A percentile compares a stretch with the other conserved stretches of the same genome.
phyloP scores from a whole-genome alignment of 2,329 filamentous ascomycete genomes.

The Aspergillus oerlinghausenensis region DNA sequence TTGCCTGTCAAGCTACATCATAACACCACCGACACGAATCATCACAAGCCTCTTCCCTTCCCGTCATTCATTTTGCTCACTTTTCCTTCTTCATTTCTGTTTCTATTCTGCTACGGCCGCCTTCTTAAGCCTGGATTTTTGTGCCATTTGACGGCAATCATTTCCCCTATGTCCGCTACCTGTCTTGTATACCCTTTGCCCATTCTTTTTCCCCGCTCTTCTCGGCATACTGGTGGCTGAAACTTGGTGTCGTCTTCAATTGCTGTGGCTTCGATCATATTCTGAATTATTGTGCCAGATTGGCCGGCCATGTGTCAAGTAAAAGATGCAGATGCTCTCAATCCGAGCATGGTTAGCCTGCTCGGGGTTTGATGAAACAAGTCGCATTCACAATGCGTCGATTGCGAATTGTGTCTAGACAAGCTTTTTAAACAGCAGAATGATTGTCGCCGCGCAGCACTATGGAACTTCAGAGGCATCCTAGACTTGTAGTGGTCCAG shows the following conservation, averaged over 20 bases:
- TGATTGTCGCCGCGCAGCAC: neutral
- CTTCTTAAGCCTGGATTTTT: constrained; percentile 1
- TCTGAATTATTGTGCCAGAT: constrained; percentile 1
- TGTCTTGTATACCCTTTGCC: constrained; percentile 20
- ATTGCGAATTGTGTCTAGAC: neutral
- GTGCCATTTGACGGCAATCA: neutral
- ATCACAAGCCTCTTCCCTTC: constrained; percentile 13
- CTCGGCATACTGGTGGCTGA: constrained; percentile 4
- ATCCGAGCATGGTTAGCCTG: neutral
- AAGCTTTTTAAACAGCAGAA: neutral
- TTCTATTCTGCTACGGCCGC: constrained; percentile 1
- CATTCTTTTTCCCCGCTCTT: constrained; percentile 9
- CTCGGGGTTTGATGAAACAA: neutral
- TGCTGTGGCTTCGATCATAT: constrained; percentile 4
- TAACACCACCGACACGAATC: constrained; percentile 1
- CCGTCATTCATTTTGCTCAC: constrained; percentile 7
- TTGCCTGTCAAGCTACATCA: neutral
- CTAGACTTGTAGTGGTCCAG: neutral
- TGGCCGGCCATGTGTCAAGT: constrained; percentile 4
- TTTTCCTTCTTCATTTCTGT: constrained; percentile 3
- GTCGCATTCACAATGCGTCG: neutral
- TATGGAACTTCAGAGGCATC: neutral
- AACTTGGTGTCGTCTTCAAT: constrained; percentile 7
- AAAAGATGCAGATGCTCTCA: neutral
- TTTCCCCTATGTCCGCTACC: constrained; percentile 9